Conservation (phyloP, 1,284 basidiomycete genomes). For the Sanghuangporus weigelae region DNA sequence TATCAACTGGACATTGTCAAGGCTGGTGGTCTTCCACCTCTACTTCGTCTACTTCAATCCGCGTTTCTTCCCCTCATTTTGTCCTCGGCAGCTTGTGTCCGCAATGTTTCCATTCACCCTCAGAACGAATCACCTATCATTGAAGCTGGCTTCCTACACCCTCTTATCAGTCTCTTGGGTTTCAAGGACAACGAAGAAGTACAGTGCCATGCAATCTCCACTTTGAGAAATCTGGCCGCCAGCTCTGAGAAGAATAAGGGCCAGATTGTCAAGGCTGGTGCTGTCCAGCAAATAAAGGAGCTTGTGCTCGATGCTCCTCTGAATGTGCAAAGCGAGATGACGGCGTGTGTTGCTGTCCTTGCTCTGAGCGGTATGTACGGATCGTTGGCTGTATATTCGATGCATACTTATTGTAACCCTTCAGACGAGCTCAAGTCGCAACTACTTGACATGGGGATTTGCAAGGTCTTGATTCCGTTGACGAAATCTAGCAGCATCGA, state of each 20-base stretch:
- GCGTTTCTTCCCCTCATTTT: conserved; percentile 98
- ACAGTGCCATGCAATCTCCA: conserved; percentile 99
- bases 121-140: conserved; percentile 99
- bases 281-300: conserved; percentile 97
- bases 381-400: background rate
- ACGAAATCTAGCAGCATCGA: conserved; percentile 96
- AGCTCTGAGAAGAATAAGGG: conserved; percentile 98
- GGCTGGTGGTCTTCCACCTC: conserved; percentile 87
- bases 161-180: conserved; percentile 91
- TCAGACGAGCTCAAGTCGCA: conserved; percentile 93
- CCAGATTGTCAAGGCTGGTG: conserved; percentile 96
- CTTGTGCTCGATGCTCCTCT: conserved; percentile 93
- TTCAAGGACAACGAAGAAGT: conserved; percentile 99
- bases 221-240: conserved; percentile 93
- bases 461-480: conserved; percentile 94
- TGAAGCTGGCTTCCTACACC: conserved; percentile 95
- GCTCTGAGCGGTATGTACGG: conserved; percentile 76
- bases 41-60: conserved; percentile 93
- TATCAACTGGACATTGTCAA: conserved; percentile 99
- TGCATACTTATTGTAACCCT: background rate
- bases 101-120: conserved; percentile 98
- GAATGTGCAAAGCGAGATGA: conserved; percentile 99
- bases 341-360: conserved; percentile 94
- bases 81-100: conserved; percentile 96
- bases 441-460: conserved; percentile 96